Base-by-base conservation (phyloP, 108 stramenopile genomes). In the Nitzschia putrida region DNA sequence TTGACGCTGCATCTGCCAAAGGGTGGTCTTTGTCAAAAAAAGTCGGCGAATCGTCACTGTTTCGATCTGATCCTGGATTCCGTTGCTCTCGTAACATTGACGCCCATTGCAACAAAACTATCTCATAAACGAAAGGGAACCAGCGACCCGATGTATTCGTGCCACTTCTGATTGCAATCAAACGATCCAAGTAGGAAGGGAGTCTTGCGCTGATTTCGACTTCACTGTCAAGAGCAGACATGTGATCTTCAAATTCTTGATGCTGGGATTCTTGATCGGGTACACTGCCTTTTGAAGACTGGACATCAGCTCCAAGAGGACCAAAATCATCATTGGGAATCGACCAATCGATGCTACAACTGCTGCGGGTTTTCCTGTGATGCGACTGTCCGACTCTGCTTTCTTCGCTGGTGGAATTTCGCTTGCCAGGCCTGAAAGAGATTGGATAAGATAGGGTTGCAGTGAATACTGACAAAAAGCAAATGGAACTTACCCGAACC, bases 91-190 rank as follows among this genome's bases (percentile, higher is more conserved):
- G 47, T 8, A 95, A 79, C n/a, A 95, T 55, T 10, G 81, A 83
- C 9, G 83, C 71, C 95, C 95, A 95, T 72, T 93, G 92, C 70
- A 85, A 85, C 40, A 95, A 90, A 12, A 95, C 80, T 6, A 95
- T 79, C 69, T 95, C 95, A 67, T 95, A 95, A 8, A 74, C 71
- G 61, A 88, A 95, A 9, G 95, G 95, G 76, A 88, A 93, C 92
- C 92, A 95, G 20, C 94, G 80, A 11, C 77, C 83, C 24, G 59
- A 51, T 22, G 63, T 50, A 0, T 53, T 64, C 20, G 72, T 47
- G 20, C 80, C 53, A 3, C 42, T 51, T 22, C 61, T 73, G 5
- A 92, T 61, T 11, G 74, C 56, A 37, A 79, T 65, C 54, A 94
- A 77, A 10, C 94, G 84, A 74, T 95, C 94, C 38, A 82, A 63